Evolutionary conservation across 2,329 filamentous ascomycete species (phyloP).

Genomic region (Fusarium sp.): DNA sequence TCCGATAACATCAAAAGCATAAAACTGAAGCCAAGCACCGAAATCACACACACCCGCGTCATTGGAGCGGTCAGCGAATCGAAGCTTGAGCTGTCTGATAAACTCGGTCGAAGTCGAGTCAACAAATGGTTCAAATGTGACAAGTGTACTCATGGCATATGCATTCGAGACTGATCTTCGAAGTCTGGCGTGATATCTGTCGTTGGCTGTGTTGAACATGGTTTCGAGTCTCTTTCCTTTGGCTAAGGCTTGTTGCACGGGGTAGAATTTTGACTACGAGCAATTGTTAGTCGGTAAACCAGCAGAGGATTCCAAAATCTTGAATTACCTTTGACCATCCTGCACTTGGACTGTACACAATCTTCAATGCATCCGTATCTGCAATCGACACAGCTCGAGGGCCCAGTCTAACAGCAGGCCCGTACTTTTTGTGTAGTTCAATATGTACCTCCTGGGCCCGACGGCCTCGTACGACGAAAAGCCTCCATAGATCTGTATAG

Average conservation of each 20-base stretch:
- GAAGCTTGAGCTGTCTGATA: background rate
- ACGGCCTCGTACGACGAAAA: background rate
- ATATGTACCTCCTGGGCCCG: background rate
- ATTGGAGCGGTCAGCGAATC: too few relatives aligned
- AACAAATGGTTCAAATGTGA: background rate
- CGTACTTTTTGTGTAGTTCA: background rate
- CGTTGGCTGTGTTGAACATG: too few relatives aligned
- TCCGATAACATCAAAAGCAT: conserved; percentile 41
- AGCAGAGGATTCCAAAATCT: too few relatives aligned
- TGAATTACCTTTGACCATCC: background rate
- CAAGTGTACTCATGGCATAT: too few relatives aligned
- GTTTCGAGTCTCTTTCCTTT: too few relatives aligned
- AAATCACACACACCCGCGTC: conserved; percentile 9
- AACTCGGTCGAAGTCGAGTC: background rate
- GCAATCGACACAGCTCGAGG: background rate
- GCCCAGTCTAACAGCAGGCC: background rate
- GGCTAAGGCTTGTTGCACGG: too few relatives aligned
- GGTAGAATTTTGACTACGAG: background rate
- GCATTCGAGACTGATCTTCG: too few relatives aligned
- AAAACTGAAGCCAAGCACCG: conserved; percentile 38
- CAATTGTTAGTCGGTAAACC: too few relatives aligned
- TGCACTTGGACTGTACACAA: background rate
- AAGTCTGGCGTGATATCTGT: too few relatives aligned
- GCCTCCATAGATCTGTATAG: background rate
- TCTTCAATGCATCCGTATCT: background rate